Evolutionary conservation across 306 rosid genomes (phyloP).

Genomic region (Styphnolobium japonicum): DNA sequence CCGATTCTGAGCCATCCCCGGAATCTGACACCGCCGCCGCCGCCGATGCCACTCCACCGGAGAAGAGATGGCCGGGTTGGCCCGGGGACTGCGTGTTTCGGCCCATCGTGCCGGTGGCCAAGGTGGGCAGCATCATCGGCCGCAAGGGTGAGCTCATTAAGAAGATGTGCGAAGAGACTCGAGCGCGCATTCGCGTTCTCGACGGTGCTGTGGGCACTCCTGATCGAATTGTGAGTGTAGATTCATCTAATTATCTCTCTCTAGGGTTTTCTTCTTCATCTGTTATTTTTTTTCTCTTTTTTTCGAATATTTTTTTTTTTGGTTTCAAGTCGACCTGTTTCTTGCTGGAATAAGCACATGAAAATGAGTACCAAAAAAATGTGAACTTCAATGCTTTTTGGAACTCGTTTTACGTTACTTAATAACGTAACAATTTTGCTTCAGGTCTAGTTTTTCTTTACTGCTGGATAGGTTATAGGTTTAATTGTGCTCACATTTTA

Average conservation of each 20-base stretch:
- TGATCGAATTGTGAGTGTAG: constrained; percentile 77
- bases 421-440: neutral
- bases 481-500: neutral
- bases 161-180: constrained; percentile 87
- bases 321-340: neutral
- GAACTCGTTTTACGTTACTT: neutral
- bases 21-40: constrained; percentile 20
- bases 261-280: constrained; percentile 21
- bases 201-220: constrained; percentile 73
- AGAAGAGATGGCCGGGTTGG: constrained; percentile 92
- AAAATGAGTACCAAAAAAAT: neutral
- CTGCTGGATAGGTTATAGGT: neutral
- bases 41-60: constrained; percentile 30
- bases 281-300: neutral
- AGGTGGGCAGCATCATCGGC: constrained; percentile 92
- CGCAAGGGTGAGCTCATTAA: constrained; percentile 90
- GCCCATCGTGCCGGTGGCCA: constrained; percentile 70
- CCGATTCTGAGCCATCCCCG: neutral
- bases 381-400: neutral
- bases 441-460: neutral
- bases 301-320: neutral
- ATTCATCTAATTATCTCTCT: neutral
- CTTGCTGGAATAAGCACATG: neutral
- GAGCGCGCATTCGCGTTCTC: constrained; percentile 84
- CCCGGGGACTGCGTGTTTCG: constrained; percentile 90